Base-by-base conservation (phyloP, 805 yeast genomes). In the Brettanomyces naardenensis region DNA sequence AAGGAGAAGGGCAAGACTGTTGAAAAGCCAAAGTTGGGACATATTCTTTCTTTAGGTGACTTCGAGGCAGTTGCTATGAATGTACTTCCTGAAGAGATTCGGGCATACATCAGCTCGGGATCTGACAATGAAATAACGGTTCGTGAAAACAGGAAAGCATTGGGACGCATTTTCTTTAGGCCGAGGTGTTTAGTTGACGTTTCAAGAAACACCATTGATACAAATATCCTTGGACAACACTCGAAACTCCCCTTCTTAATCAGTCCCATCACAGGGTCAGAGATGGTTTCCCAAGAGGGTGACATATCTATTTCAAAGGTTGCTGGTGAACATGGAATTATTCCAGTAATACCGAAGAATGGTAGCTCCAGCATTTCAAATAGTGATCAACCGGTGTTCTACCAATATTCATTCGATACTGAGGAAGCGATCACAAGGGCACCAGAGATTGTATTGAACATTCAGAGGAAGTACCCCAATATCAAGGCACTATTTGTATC, bases 301-400 rank as follows among this genome's bases (percentile, higher is more conserved):
- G 97, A 90, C 58, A 71, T 69, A 40, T 83, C 78, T 17, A 66
- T 90, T 38, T 77, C 95, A 3, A 65, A 76, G 47, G 86, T 84
- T 4, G 80, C 90, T 19, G 84, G 74, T 22, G 66, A 68, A 36
- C 80, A 84, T 35, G 69, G 61, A n/a, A 61, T 78, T 23, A 75
- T 80, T 32, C 95, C 90, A 58, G 80, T 89, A 90, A 77, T 89
- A 37, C 90, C 96, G n/a, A n/a, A n/a, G n/a, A n/a, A n/a, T n/a
- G n/a, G n/a, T n/a, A n/a, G n/a, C n/a, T n/a, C n/a, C n/a, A n/a
- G n/a, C n/a, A n/a, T n/a, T n/a, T n/a, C n/a, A n/a, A n/a, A n/a
- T n/a, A n/a, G n/a, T n/a, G n/a, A n/a, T n/a, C n/a, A n/a, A n/a
- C n/a, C n/a, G n/a, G n/a, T n/a, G n/a, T n/a, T n/a, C n/a, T n/a